Evolutionary conservation across 2,329 filamentous ascomycete species (phyloP).

Genomic region (Rhexocercosporidium sp.): DNA sequence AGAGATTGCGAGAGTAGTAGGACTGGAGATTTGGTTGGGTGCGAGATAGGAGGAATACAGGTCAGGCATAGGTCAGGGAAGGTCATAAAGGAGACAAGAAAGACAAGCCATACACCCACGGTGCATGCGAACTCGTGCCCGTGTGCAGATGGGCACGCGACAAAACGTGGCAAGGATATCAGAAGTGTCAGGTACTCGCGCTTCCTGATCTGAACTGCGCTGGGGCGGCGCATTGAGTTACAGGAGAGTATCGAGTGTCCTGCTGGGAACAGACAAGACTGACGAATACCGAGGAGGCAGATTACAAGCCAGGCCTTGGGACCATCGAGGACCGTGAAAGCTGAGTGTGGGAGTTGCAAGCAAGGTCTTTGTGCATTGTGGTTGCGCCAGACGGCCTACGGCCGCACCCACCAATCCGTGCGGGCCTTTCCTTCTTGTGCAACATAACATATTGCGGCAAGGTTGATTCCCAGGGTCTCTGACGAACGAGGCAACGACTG

Average conservation of each 20-base stretch:
- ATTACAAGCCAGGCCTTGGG: conserved; percentile 3
- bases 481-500: conserved; percentile 31
- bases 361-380: conserved; percentile 39
- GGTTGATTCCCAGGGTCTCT: conserved; percentile 33
- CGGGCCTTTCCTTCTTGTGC: conserved; percentile 31
- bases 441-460: conserved; percentile 37
- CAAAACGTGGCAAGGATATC: conserved; percentile 40
- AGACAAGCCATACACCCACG: conserved; percentile 11
- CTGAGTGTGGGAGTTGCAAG: conserved; percentile 31
- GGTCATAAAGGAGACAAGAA: conserved; percentile 8
- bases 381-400: conserved; percentile 33
- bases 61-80: conserved; percentile 5
- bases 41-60: conserved; percentile 11
- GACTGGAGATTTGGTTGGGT: conserved; percentile 14
- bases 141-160: conserved; percentile 40
- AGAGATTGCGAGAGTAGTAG: conserved; percentile 13
- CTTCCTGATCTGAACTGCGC: conserved; percentile 27
- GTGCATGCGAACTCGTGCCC: conserved; percentile 42
- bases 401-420: conserved; percentile 36
- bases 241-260: conserved; percentile 24
- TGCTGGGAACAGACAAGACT: conserved; percentile 30
- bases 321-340: conserved; percentile 22
- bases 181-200: conserved; percentile 35
- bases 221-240: conserved; percentile 27
- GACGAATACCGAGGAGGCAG: conserved; percentile 13